Base-by-base conservation (phyloP, 306 rosid species). In the Corylus americana region DNA sequence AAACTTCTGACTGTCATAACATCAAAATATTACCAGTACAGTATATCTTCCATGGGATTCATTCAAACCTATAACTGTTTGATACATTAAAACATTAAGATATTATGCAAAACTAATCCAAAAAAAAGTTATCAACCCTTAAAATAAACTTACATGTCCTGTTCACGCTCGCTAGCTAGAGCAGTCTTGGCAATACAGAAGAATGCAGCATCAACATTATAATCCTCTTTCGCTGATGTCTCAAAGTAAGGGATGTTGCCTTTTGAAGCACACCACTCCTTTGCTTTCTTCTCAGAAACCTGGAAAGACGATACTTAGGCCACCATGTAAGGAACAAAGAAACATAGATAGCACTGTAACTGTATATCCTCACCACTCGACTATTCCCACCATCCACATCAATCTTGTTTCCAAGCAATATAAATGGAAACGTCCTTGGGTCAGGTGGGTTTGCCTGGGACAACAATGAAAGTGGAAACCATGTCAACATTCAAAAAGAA, bases 271-370 rank as follows among this genome's bases (percentile, higher is more conserved):
- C 97, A 94, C 97, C 96, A 94, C 59, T 92, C 97, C 80, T 78
- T 87, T n/a, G 98, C 98, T 83, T 91, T 94, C 89, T 94, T 94
- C 88, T 94, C 96, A 74, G 97, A 92, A 74, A 95, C 97, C 98
- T 94, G 85, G 25, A 83, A 7, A 78, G 45, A 79, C 37, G 44
- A 82, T 71, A 63, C 71, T 90, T 79, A 89, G 83, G 77, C 37
- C 27, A 66, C 70, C 45, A 61, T 58, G 58, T 51, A 51, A 55
- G 50, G 63, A 72, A 49, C n/a, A 74, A 64, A 27, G 22, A 80
- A 58, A 72, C 18, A 53, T 1, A 42, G n/a, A 71, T 44, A 68
- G 53, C 37, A 35, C 20, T 16, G 53, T 74, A 55, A 79, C 39
- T 17, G 55, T 49, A 61, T 74, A 57, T 73, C 27, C 97, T 75